These are phyloP conservation scores for Xylaria arbuscula DNA, from an alignment of 2,329 filamentous ascomycete species.

Conservation along the genomic window DNA sequence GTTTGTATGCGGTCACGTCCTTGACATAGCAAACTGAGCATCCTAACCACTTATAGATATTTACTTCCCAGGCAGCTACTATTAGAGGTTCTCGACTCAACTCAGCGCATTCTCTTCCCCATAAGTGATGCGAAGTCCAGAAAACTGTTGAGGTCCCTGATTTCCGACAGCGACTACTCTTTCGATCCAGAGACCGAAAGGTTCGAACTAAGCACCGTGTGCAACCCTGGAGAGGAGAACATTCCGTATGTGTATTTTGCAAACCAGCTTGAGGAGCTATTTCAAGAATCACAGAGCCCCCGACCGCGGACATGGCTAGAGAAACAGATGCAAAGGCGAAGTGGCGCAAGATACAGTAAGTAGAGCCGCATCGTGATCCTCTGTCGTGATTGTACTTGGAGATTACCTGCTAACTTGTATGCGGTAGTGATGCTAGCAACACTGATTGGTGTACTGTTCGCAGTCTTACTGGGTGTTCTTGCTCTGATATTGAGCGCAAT, in stretches of 20 bases:
- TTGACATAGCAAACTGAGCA: background rate
- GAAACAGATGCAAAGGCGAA: slow-evolving; percentile 47
- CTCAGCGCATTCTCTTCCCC: slow-evolving; percentile 37
- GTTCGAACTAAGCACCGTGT: slow-evolving; percentile 34
- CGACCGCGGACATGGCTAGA: slow-evolving; percentile 43
- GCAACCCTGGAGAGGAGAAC: slow-evolving; percentile 38
- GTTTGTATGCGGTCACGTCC: background rate
- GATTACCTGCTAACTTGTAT: background rate
- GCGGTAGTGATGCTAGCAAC: slow-evolving; percentile 48
- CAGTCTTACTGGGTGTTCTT: slow-evolving; percentile 45
- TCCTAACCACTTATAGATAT: slow-evolving; percentile 22
- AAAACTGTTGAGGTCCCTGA: slow-evolving; percentile 25
- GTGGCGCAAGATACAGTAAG: slow-evolving; percentile 43
- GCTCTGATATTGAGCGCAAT: slow-evolving; percentile 45
- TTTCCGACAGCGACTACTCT: slow-evolving; percentile 21
- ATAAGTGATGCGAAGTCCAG: slow-evolving; percentile 33
- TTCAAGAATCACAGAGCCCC: slow-evolving; percentile 46
- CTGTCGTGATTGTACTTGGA: background rate
- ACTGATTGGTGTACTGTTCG: slow-evolving; percentile 47
- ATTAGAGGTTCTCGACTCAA: slow-evolving; percentile 37
- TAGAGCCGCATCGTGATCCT: background rate
- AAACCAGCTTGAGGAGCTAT: slow-evolving; percentile 42
- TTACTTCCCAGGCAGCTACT: slow-evolving; percentile 35
- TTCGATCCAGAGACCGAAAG: slow-evolving; percentile 35
- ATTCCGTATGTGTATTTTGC: slow-evolving; percentile 47